phyloP scores from a whole-genome alignment of 1,139 yeast species.

The Nadsonia starkeyi-henricii region DNA sequence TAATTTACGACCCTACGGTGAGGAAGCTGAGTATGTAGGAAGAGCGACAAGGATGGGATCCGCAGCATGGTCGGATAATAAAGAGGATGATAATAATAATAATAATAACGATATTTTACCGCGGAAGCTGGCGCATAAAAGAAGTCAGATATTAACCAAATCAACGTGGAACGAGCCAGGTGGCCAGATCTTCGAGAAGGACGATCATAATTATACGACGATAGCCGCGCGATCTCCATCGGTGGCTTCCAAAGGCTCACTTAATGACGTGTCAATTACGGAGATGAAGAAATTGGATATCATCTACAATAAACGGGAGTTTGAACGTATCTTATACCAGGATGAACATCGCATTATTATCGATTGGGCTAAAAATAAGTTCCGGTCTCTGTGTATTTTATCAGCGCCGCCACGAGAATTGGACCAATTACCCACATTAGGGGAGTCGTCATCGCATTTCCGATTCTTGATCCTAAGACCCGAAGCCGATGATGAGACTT shows the following conservation, averaged over 20 bases:
- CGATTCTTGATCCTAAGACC: constrained; percentile 33
- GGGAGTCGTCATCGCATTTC: constrained; percentile 9
- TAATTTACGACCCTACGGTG: constrained; percentile 25
- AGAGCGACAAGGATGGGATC: background rate
- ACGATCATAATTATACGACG: background rate
- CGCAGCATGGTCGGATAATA: no score
- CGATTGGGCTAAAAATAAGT: constrained; percentile 52
- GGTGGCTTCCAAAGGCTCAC: no score
- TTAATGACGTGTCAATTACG: constrained; percentile 11
- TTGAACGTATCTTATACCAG: constrained; percentile 28
- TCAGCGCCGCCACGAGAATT: constrained; percentile 31
- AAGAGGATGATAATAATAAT: no score
- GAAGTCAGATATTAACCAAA: no score
- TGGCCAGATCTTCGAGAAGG: background rate
- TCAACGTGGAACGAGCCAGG: background rate
- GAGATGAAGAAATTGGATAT: constrained; percentile 35
- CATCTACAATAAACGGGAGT: constrained; percentile 35
- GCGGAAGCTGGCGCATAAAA: no score
- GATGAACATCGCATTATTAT: constrained; percentile 51
- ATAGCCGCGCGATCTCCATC: background rate
- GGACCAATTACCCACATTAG: constrained; percentile 17
- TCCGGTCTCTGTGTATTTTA: constrained; percentile 43
- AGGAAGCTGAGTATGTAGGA: constrained; percentile 5
- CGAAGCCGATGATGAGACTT: constrained; percentile 30
- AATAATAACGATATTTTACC: no score